Evolutionary conservation across 495 filamentous ascomycete genomes (phyloP).

Genomic region (Choiromyces venosus): DNA sequence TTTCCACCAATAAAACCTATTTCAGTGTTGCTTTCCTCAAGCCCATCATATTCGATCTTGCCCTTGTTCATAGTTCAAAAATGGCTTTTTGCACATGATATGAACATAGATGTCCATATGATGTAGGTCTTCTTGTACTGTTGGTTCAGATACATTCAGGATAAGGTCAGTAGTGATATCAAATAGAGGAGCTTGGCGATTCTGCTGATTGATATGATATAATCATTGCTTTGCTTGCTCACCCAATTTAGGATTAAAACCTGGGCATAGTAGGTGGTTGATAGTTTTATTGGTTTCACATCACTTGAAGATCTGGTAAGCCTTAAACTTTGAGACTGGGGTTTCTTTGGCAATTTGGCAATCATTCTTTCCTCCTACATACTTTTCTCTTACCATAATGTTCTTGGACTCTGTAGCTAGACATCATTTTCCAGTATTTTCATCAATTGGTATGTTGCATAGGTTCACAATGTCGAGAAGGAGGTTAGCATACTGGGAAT

Average conservation of each 20-base stretch:
- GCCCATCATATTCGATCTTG: no score
- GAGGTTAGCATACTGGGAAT: no score
- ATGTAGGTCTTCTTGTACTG: no score
- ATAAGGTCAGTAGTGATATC: neutral
- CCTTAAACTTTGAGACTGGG: neutral
- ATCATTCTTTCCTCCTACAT: constrained; percentile 5
- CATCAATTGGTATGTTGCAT: neutral
- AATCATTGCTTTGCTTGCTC: no score
- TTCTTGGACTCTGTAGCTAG: neutral
- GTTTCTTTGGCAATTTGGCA: constrained; percentile 5
- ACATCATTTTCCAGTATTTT: neutral
- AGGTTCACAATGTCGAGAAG: no score
- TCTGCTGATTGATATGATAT: no score
- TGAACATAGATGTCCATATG: no score
- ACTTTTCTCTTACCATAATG: neutral
- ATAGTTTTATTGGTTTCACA: no score
- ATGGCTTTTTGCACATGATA: no score
- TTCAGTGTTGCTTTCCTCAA: no score
- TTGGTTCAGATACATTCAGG: neutral
- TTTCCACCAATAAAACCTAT: no score
- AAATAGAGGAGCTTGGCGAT: neutral
- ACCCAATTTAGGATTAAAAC: neutral
- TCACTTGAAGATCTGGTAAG: neutral
- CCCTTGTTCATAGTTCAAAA: no score
- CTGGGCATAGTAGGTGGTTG: neutral